Evolutionary conservation across 2,329 filamentous ascomycete species (phyloP), one percentile per base, ranked within the genome.

Genomic region (Scedosporium minutisporum): DNA sequence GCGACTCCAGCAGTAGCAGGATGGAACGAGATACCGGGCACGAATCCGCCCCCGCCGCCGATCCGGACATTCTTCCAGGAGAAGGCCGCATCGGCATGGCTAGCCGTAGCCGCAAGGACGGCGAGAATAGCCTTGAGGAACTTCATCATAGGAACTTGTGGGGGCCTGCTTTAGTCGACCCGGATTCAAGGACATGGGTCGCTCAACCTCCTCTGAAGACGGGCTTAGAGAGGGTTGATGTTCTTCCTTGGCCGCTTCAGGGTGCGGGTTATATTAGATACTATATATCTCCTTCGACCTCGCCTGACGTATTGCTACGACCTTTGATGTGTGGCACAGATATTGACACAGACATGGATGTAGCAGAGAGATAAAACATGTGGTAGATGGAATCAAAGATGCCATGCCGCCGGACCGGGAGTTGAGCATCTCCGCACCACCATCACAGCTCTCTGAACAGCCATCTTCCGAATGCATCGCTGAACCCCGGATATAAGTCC

Each of bases 11-110:
- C 73, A 5, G 70, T 71, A 42, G 72, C 77, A 4, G 80, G 80
- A 66, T 85, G 82, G 71, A 84, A 85, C n/a, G 82, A 75, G 60
- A 85, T 81, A 23, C 82, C 77, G 4, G 81, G 77, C 3, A 82
- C 76, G 66, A 85, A 85, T 38, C 82, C 82, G 60, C 82, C 82
- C 14, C 82, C 82, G 16, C 81, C 82, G 63, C 82, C 82, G 55
- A 83, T 80, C 60, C 73, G 74, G 57, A 79, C 80, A 67, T 80
- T 82, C 61, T 78, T 73, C 80, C 79, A 80, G 23, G 73, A 73
- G 64, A 71, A 74, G 57, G 75, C 74, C 41, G 73, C 74, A 48
- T 67, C 67, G 29, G 68, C 67, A 10, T 70, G 67, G 41, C 66
- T 67, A 9, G 66, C 66, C 6, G 66, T 66, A 18, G 66, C 67